Evolutionary conservation across 371 early-diverging fungal genomes (phyloP).

Genomic region (Blastocladiella emersonii): DNA sequence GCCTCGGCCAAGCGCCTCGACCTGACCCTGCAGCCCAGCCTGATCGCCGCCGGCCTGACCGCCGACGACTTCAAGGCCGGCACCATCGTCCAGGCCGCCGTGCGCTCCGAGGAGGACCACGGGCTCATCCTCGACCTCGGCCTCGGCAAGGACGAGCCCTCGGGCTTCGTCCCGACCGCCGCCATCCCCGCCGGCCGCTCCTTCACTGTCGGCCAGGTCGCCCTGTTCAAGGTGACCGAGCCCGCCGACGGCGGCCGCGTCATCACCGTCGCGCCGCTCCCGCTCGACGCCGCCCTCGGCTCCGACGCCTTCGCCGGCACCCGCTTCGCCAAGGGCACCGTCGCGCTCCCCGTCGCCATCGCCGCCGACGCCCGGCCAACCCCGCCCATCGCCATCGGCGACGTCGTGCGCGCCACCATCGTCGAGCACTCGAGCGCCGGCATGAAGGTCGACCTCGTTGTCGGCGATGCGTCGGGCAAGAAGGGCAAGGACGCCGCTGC

Average conservation of each 20-base stretch:
- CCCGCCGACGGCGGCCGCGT: neutral
- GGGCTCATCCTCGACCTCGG: conserved; percentile 65
- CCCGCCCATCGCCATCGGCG: neutral
- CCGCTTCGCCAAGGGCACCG: neutral
- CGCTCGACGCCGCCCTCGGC: neutral
- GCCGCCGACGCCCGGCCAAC: neutral
- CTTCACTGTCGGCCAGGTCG: neutral
- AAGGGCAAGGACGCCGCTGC: neutral
- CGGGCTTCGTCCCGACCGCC: conserved; percentile 10
- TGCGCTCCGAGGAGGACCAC: conserved; percentile 62
- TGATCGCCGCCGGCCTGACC: conserved; percentile 42
- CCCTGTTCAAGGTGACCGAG: neutral
- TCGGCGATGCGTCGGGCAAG: neutral
- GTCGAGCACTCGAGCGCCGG: conserved; percentile 37
- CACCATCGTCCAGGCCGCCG: conserved; percentile 45
- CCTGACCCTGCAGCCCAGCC: conserved; percentile 52
- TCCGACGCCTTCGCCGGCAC: neutral
- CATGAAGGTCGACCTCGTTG: conserved; percentile 32
- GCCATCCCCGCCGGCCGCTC: neutral
- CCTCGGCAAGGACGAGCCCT: conserved; percentile 45
- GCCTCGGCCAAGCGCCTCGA: conserved; percentile 39
- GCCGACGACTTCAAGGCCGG: conserved; percentile 39
- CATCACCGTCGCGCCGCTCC: neutral
- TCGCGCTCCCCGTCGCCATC: neutral
- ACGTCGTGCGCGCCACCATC: conserved; percentile 22